Base-by-base conservation (phyloP, 2,329 filamentous ascomycete species). In the Xylariaceae sp. region DNA sequence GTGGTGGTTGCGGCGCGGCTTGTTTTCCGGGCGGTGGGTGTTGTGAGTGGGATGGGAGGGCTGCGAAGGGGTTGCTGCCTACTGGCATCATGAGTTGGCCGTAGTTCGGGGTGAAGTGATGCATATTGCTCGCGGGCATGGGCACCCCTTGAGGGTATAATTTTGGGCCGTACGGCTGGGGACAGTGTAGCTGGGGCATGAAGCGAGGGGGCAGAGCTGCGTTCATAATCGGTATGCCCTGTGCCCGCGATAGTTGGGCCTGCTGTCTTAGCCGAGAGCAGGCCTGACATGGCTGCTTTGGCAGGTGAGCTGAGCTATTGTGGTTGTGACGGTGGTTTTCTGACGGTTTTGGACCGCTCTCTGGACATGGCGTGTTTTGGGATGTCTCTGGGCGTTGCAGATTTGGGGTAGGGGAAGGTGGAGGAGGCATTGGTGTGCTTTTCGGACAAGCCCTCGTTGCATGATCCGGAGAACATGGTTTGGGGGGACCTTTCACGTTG, bases 231-330 rank as follows among this genome's bases (percentile, higher is more conserved):
- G 65, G 61, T 22, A 65, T 29, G 10, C 61, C 64, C 41, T 64
- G 67, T 26, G 58, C 32, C 51, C 64, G 63, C 19, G 63, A 56
- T 44, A 66, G 22, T 42, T 63, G 58, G 34, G 61, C 62, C 32
- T 66, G 68, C 29, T 69, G 67, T 45, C 64, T 65, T 47, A 69
- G 53, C 37, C 61, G 64, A 5, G 59, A 51, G 42, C 68, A 71
- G 4, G 65, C 48, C 16, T 65, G 61, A 37, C 69, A 71, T 19
- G 64, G 62, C 10, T 62, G 62, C 41, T 67, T 69, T n/a, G 60
- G 47, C 7, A 53, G 22, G 21, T 53, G 34, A 6, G 22, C 21
- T 49, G 37, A 54, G 30, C 7, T 57, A 52, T 47, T 49, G 47
- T 51, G 41, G 18, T 57, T 44, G 18, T 47, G 21, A 16, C 40